Percentiles rank a stretch among this genome's conserved stretches.
Conservation (phyloP, 139 green algal species). For the Deuterostichococcus epilithicus region DNA sequence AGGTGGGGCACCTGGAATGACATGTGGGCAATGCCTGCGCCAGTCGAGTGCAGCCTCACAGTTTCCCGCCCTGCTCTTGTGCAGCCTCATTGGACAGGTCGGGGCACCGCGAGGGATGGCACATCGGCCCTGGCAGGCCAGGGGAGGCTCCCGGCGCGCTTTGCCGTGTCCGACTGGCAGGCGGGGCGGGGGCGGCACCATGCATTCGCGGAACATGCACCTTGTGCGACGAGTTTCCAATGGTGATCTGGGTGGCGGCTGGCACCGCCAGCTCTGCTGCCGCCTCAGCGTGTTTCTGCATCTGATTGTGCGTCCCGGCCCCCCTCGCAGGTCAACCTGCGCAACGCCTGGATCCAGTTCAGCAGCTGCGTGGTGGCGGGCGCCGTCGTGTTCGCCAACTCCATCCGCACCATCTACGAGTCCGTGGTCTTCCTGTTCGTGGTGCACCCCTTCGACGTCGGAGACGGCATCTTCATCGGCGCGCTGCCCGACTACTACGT, state of each 20-base stretch:
- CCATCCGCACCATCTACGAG: conserved; percentile 54
- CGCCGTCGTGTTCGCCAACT: conserved; percentile 62
- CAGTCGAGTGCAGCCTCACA: not conserved
- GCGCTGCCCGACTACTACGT: not conserved
- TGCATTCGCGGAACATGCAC: too few relatives aligned
- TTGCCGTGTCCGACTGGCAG: too few relatives aligned
- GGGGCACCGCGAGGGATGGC: too few relatives aligned
- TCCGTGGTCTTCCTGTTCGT: conserved; percentile 67
- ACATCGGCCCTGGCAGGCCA: too few relatives aligned
- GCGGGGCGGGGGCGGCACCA: too few relatives aligned
- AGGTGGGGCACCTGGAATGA: not conserved
- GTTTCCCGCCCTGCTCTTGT: too few relatives aligned
- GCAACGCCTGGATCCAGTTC: conserved; percentile 41
- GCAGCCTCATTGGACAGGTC: too few relatives aligned
- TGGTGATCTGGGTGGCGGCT: too few relatives aligned
- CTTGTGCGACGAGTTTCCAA: too few relatives aligned
- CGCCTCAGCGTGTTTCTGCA: not conserved
- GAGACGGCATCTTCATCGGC: conserved; percentile 32
- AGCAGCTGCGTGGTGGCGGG: conserved; percentile 36
- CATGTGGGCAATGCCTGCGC: not conserved
- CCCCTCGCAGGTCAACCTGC: conserved; percentile 38
- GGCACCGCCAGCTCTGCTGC: not conserved
- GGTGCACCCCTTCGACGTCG: conserved; percentile 72
- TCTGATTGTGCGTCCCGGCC: too few relatives aligned
- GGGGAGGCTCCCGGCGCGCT: too few relatives aligned